Base-by-base conservation (phyloP, 257 asterid species). In the Echium plantagineum region DNA sequence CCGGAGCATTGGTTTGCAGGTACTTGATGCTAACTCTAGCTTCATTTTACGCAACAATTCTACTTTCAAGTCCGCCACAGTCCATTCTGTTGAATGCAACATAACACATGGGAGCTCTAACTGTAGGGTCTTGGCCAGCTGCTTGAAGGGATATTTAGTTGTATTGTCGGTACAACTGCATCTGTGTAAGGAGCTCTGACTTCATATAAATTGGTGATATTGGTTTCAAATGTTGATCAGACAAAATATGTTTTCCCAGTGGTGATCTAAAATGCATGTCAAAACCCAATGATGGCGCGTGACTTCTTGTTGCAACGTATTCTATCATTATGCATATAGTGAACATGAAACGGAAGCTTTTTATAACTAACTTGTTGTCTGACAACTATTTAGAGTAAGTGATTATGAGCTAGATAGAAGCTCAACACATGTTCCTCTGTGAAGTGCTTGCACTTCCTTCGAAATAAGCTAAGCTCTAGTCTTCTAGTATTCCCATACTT, bases 1-100 rank as follows among this genome's bases (percentile, higher is more conserved):
- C 86, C 77, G 99, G 74, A 93, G 99, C 81, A 89, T 93, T 55
- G 99, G 99, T 67, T 83, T 93, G 63, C 97, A 89, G 97, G 99
- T 86, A 12, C 49, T 42, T 42, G 15, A 35, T 10, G 17, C 12
- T 42, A 12, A 42, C 49, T 42, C 49, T 42, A 42, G 17, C 49
- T 42, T 12, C 49, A 42, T 13, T 42, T 42, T 1, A 12, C 2
- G n/a, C 15, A 42, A 42, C 49, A 9, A 5, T 15, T 22, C 64
- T 5, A n/a, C 8, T 12, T 13, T 9, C 46, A 26, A 17, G 0
- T 53, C 32, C 18, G 0, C 3, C 38, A 22, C 1, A 30, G 55
- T 0, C 15, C 16, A 30, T 38, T 56, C 16, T 56, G 42, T 60
- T 9, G 46, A 48, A 21, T 56, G 58, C 19, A 60, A 17, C 35